Percentiles rank a stretch among this genome's conserved stretches.
phyloP scores from a whole-genome alignment of 371 early-diverging fungal species.

The Fennellomyces sp. region DNA sequence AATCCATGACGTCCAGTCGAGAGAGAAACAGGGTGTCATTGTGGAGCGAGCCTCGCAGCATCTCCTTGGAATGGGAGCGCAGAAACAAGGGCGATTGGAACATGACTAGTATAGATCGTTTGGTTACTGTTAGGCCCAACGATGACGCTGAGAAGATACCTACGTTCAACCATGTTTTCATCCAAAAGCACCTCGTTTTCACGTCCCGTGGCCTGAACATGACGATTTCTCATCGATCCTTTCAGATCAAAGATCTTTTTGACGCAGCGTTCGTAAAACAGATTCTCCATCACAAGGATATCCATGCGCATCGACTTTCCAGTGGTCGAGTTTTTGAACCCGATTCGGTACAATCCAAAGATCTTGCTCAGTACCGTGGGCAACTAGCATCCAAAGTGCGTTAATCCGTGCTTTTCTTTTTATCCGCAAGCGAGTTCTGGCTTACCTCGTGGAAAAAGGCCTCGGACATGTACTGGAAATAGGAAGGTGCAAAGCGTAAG shows the following conservation, averaged over 20 bases:
- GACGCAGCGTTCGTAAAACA: conserved; percentile 87
- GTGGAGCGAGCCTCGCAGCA: conserved; percentile 79
- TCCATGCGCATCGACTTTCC: conserved; percentile 88
- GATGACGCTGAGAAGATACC: neutral
- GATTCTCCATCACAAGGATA: conserved; percentile 95
- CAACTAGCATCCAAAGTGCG: conserved; percentile 43
- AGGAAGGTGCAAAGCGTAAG: conserved; percentile 90
- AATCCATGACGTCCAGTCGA: conserved; percentile 94
- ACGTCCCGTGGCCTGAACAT: conserved; percentile 87
- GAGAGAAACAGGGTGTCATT: conserved; percentile 94
- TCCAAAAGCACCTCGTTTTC: conserved; percentile 92
- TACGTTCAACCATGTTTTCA: conserved; percentile 90
- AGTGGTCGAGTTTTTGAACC: conserved; percentile 81
- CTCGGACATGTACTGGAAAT: conserved; percentile 92
- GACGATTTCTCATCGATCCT: conserved; percentile 94
- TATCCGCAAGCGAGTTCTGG: too few relatives aligned
- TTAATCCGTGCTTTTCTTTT: too few relatives aligned
- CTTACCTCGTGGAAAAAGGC: conserved; percentile 84
- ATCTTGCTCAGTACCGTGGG: conserved; percentile 94
- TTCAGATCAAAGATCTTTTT: conserved; percentile 92
- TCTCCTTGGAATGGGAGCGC: conserved; percentile 86
- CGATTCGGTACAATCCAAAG: conserved; percentile 92
- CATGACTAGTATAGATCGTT: conserved; percentile 51
- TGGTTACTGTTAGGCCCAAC: neutral
- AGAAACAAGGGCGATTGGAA: conserved; percentile 90